Evolutionary conservation across 2,329 filamentous ascomycete genomes (phyloP).

Genomic region (Apiospora pterosperma): DNA sequence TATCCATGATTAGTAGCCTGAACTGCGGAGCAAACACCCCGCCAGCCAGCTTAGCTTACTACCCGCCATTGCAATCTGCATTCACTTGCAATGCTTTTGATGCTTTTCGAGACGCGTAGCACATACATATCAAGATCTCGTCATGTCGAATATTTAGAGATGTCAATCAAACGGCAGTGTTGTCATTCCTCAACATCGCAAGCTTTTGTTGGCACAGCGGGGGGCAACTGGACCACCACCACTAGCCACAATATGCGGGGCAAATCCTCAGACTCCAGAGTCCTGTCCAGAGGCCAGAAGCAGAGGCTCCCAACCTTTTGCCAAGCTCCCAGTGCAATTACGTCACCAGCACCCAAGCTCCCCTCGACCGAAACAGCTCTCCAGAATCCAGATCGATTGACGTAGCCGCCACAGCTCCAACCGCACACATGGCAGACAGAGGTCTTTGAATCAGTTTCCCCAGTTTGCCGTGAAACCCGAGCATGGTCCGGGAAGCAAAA

Average conservation of each 20-base stretch:
- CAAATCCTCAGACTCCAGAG: no score
- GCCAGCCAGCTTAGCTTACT: not conserved
- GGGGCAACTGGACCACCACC: not conserved
- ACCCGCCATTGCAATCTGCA: not conserved
- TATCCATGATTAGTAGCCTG: no score
- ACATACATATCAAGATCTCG: not conserved
- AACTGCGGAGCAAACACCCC: not conserved
- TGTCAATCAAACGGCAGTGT: not conserved
- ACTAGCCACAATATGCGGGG: not conserved
- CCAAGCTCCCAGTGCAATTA: not conserved
- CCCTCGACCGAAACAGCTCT: not conserved
- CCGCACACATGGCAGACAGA: not conserved
- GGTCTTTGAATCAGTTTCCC: not conserved
- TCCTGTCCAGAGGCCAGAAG: no score
- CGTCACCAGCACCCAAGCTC: not conserved
- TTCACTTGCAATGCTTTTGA: not conserved
- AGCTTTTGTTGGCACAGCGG: not conserved
- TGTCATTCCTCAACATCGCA: not conserved
- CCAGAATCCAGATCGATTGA: conserved; percentile 3
- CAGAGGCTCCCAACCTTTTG: not conserved
- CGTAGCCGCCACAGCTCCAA: not conserved
- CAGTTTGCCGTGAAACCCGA: not conserved
- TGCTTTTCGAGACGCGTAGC: not conserved
- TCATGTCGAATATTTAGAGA: no score
- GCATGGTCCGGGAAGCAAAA: not conserved